Conservation (phyloP, 768 basidiomycete genomes). For the Boletellus sp. region DNA sequence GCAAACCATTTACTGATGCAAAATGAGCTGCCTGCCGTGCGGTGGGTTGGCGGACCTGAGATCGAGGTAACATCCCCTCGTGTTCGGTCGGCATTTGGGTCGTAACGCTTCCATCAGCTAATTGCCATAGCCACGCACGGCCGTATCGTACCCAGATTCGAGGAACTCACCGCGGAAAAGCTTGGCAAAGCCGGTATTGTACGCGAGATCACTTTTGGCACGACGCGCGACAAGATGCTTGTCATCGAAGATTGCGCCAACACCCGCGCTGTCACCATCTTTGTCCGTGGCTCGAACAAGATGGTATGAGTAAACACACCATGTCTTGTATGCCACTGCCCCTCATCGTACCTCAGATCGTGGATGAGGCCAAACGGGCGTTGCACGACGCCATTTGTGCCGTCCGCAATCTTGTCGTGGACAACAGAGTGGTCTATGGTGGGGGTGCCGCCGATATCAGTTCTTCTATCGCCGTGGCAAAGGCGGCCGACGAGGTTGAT, state of each 20-base stretch:
- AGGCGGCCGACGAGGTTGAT: constrained; percentile 88
- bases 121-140: constrained; percentile 99
- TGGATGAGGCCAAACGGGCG: constrained; percentile 97
- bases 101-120: constrained; percentile 46
- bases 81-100: background rate
- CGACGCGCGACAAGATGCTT: constrained; percentile 98
- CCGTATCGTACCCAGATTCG: constrained; percentile 96
- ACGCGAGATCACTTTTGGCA: constrained; percentile 92
- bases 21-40: constrained; percentile 93
- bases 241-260: constrained; percentile 99
- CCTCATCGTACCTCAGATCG: constrained; percentile 58
- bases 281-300: constrained; percentile 97
- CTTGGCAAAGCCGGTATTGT: constrained; percentile 92
- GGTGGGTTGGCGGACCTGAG: constrained; percentile 99
- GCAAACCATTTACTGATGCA: constrained; percentile 98
- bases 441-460: constrained; percentile 98
- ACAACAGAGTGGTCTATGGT: constrained; percentile 97
- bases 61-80: constrained; percentile 67
- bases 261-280: constrained; percentile 92
- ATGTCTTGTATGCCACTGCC: background rate
- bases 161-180: constrained; percentile 88
- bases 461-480: constrained; percentile 86
- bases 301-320: constrained; percentile 61
- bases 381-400: constrained; percentile 97
- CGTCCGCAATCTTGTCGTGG: constrained; percentile 90